Conservation (phyloP, 2,329 filamentous ascomycete genomes). For the Calonectria honghensis region DNA sequence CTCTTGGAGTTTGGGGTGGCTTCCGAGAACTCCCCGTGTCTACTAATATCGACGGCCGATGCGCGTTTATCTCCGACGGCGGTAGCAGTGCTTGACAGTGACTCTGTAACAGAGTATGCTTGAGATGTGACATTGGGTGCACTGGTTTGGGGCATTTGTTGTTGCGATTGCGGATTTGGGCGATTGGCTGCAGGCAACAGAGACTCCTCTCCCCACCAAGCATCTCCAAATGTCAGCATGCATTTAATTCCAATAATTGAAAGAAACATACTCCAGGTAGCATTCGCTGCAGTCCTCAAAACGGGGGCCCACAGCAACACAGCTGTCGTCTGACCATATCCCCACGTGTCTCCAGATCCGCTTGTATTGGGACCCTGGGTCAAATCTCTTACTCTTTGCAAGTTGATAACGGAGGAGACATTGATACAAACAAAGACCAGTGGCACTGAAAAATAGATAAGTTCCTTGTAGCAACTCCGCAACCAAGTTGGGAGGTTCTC, state of each 20-base stretch:
- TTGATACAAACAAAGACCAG: background rate
- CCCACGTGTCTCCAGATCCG: background rate
- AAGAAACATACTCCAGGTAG: background rate
- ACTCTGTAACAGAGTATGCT: background rate
- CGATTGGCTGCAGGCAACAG: background rate
- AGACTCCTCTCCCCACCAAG: background rate
- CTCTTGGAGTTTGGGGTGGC: background rate
- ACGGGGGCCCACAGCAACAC: slow-evolving; percentile 9
- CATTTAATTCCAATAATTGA: background rate
- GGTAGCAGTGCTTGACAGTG: background rate
- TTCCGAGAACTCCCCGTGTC: background rate
- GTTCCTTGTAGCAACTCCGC: background rate
- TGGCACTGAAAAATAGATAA: background rate
- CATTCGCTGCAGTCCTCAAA: background rate
- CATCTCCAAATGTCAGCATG: background rate
- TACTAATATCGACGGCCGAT: background rate
- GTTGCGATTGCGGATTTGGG: background rate
- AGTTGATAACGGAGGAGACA: background rate
- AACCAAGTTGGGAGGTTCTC: background rate
- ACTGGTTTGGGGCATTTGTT: background rate
- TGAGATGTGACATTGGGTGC: background rate
- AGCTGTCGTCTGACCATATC: slow-evolving; percentile 6
- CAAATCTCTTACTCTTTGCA: slow-evolving; percentile 5
- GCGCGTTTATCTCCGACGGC: background rate
- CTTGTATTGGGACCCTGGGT: background rate